Evolutionary conservation across 306 rosid genomes (phyloP).

Genomic region (Clitoria ternatea): DNA sequence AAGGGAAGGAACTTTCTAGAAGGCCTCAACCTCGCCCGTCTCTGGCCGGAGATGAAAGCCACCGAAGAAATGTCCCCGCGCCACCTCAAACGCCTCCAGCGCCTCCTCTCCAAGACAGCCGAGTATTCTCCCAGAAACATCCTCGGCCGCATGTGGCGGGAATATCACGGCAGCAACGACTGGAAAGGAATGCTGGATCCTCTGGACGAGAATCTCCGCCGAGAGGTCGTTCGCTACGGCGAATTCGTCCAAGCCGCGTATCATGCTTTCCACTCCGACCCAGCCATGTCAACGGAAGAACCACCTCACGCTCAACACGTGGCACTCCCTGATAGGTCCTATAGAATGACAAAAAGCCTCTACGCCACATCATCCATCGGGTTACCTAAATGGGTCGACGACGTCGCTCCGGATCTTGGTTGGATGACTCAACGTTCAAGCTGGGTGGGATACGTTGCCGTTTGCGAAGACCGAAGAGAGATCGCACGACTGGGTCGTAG

Average conservation of each 20-base stretch:
- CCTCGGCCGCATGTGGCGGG: constrained; percentile 61
- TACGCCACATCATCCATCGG: constrained; percentile 86
- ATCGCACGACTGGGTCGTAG: constrained; percentile 80
- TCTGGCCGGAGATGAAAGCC: constrained; percentile 65
- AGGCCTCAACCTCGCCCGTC: constrained; percentile 44
- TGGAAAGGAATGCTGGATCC: constrained; percentile 91
- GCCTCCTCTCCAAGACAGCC: constrained; percentile 53
- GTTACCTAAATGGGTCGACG: constrained; percentile 76
- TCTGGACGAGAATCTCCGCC: constrained; percentile 86
- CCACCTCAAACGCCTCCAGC: constrained; percentile 54
- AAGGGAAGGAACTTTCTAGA: constrained; percentile 45
- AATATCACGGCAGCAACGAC: constrained; percentile 70
- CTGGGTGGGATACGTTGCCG: constrained; percentile 93
- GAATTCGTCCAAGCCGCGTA: constrained; percentile 90
- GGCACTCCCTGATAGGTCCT: constrained; percentile 49
- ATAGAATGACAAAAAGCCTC: constrained; percentile 71
- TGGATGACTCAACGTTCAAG: constrained; percentile 99
- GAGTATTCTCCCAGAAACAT: constrained; percentile 79
- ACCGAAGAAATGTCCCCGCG: constrained; percentile 87
- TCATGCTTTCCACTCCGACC: constrained; percentile 65
- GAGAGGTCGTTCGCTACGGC: constrained; percentile 83
- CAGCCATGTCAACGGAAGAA: constrained; percentile 58
- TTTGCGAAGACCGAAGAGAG: constrained; percentile 72
- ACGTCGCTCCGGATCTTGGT: constrained; percentile 75
- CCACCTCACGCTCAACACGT: constrained; percentile 47